phyloP scores from a whole-genome alignment of 2,329 filamentous ascomycete species.

The Neonectria ditissima region DNA sequence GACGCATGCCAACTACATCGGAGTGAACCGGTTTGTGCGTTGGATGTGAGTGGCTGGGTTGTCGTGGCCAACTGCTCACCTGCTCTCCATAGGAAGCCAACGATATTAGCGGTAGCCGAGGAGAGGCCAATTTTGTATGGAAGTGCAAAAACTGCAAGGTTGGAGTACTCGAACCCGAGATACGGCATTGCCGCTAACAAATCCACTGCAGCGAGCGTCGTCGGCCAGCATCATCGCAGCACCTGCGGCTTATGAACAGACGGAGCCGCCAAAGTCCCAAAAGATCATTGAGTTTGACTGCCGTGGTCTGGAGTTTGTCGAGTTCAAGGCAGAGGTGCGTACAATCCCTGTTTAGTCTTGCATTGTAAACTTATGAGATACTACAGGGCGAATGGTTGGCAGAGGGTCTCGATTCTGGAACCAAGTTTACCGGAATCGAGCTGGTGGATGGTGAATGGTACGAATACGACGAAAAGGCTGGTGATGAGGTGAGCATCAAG shows the following conservation, averaged over 20 bases:
- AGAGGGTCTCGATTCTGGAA: constrained; percentile 82
- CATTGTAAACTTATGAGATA: constrained; percentile 14
- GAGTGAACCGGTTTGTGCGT: constrained; percentile 88
- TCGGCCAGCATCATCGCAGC: constrained; percentile 85
- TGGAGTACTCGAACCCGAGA: not conserved
- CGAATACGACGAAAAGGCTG: constrained; percentile 95
- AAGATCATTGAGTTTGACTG: constrained; percentile 94
- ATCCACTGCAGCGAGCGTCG: constrained; percentile 74
- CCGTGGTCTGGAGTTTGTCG: constrained; percentile 89
- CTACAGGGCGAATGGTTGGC: constrained; percentile 88
- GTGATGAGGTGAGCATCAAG: constrained; percentile 92
- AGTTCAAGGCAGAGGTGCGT: constrained; percentile 88
- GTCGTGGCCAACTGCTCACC: constrained; percentile 19
- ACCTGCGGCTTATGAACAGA: constrained; percentile 77
- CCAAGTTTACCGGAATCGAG: constrained; percentile 85
- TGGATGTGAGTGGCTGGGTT: not conserved
- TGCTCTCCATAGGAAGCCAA: constrained; percentile 78
- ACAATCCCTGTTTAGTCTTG: not conserved
- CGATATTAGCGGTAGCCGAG: constrained; percentile 91
- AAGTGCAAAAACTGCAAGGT: constrained; percentile 99
- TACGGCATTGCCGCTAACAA: constrained; percentile 2
- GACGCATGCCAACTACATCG: constrained; percentile 86
- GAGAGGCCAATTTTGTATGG: constrained; percentile 99
- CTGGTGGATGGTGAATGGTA: constrained; percentile 94
- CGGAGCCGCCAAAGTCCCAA: constrained; percentile 78